A percentile compares a stretch with the other conserved stretches of the same genome.
These are phyloP conservation scores for Neofusicoccum laricinum DNA, from an alignment of 2,329 filamentous ascomycete genomes.

Conservation along the genomic window DNA sequence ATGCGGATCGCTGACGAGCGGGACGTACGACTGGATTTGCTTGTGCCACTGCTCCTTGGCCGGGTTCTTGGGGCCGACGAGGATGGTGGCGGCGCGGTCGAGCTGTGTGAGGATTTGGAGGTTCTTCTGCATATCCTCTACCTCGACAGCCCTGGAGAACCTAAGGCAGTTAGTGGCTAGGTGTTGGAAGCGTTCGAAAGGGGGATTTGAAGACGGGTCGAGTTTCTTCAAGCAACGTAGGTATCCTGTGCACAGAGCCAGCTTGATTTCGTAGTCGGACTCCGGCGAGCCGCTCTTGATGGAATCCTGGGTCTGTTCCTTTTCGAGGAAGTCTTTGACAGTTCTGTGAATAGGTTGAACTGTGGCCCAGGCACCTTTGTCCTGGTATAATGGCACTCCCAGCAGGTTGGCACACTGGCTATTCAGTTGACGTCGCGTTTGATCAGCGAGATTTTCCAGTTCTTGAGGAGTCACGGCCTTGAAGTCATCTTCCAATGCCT, in stretches of 20 bases:
- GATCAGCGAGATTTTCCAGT: background rate
- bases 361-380: background rate
- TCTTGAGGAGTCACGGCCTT: background rate
- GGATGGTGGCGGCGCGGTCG: background rate
- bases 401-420: constrained; percentile 20
- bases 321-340: constrained; percentile 19
- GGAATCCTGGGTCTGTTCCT: background rate
- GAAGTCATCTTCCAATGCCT: constrained; percentile 3
- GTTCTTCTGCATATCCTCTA: background rate
- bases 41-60: background rate
- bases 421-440: constrained; percentile 14
- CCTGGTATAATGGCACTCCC: constrained; percentile 1
- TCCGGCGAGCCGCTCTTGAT: background rate
- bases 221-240: constrained; percentile 1
- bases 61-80: background rate
- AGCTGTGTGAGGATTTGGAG: background rate
- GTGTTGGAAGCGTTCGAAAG: background rate
- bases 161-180: background rate
- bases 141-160: background rate
- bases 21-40: background rate
- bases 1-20: background rate
- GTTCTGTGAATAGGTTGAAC: constrained; percentile 20
- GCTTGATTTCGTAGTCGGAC: background rate
- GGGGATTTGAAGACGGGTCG: background rate
- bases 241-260: background rate